Evolutionary conservation across 2,329 filamentous ascomycete genomes (phyloP).

Genomic region (Neofusicoccum umdonicola): DNA sequence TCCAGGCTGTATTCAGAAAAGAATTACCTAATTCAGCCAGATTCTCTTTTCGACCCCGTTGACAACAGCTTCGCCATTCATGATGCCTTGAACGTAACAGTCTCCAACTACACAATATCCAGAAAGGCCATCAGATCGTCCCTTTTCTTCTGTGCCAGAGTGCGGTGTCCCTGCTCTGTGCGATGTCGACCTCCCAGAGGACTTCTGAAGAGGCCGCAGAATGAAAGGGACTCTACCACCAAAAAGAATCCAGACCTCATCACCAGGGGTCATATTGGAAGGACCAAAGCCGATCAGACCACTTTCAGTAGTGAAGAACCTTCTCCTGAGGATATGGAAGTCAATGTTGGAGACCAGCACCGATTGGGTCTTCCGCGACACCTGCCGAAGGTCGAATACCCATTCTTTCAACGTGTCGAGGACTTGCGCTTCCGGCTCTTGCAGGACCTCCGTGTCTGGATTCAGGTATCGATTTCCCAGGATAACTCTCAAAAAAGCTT

Average conservation of each 20-base stretch:
- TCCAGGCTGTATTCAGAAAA: no score
- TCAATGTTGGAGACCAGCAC: background rate
- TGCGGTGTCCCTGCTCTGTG: background rate
- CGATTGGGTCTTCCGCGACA: background rate
- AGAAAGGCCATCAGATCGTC: no score
- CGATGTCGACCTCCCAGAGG: no score
- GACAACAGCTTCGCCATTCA: background rate
- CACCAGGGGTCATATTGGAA: background rate
- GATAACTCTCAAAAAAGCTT: background rate
- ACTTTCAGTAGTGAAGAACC: background rate
- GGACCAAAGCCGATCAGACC: background rate
- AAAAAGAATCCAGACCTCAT: background rate
- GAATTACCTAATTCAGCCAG: background rate
- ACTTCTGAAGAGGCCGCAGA: background rate
- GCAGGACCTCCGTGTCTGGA: background rate
- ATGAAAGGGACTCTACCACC: background rate
- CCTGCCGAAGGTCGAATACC: background rate
- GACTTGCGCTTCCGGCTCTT: background rate
- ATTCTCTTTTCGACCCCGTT: background rate
- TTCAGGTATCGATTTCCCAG: background rate
- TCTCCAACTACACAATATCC: background rate
- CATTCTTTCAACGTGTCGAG: background rate
- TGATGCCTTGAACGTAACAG: background rate
- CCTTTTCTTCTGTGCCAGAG: background rate
- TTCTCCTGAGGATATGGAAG: background rate